Evolutionary conservation across 148 eudicot genomes (phyloP).

Genomic region (Cornus florida): DNA sequence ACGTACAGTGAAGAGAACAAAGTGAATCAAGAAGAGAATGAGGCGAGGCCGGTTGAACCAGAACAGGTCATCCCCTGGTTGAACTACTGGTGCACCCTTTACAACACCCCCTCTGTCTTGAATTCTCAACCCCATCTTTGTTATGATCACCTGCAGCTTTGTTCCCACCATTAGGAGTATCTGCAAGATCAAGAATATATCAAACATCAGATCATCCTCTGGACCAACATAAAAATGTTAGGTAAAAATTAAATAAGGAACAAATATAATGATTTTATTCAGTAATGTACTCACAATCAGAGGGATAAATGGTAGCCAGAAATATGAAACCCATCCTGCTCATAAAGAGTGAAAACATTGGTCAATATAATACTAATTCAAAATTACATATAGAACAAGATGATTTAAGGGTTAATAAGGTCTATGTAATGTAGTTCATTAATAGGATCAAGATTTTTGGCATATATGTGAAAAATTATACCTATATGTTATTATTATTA

Average conservation of each 20-base stretch:
- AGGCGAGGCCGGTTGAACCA: not conserved
- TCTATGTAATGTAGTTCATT: too few relatives aligned
- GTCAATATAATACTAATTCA: not conserved
- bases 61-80: not conserved
- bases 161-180: constrained; percentile 21
- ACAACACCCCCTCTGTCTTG: constrained; percentile 17
- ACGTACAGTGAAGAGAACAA: not conserved
- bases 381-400: too few relatives aligned
- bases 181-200: not conserved
- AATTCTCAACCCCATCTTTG: constrained; percentile 16
- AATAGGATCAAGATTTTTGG: too few relatives aligned
- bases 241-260: too few relatives aligned
- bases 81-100: constrained; percentile 1
- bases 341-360: not conserved
- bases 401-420: too few relatives aligned
- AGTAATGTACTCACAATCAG: not conserved
- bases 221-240: too few relatives aligned
- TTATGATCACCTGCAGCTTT: constrained; percentile 22
- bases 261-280: too few relatives aligned
- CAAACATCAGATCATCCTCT: not conserved
- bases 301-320: not conserved
- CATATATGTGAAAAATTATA: too few relatives aligned
- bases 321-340: not conserved
- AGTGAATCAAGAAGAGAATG: not conserved
- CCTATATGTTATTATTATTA: too few relatives aligned